Conservation (phyloP, 257 asterid genomes). For the Fraxinus excelsior region DNA sequence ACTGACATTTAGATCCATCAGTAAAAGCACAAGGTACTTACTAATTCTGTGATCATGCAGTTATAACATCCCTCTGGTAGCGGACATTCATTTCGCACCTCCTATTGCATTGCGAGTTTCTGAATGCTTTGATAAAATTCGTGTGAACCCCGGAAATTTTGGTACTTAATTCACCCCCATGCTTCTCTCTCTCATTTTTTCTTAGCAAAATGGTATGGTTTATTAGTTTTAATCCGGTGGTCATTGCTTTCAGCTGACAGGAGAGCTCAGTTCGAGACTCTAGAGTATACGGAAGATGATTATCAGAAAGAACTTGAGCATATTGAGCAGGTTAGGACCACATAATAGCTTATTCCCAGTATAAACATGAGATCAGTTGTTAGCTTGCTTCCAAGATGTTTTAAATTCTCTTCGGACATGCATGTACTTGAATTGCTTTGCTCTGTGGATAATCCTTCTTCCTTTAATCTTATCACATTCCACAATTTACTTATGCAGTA, state of each 20-base stretch:
- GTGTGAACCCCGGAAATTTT: conserved; percentile 97
- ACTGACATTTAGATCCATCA: conserved; percentile 18
- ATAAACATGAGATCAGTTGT: neutral
- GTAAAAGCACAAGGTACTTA: conserved; percentile 25
- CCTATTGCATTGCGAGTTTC: conserved; percentile 92
- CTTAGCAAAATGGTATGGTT: neutral
- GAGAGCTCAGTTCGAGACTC: conserved; percentile 92
- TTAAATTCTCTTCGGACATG: neutral
- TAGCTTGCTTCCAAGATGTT: neutral
- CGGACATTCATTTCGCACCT: conserved; percentile 99
- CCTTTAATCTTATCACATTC: neutral
- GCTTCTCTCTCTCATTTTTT: conserved; percentile 4
- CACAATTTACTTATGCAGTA: neutral
- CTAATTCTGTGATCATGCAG: conserved; percentile 39
- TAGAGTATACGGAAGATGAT: conserved; percentile 95
- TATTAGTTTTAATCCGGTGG: conserved; percentile 18
- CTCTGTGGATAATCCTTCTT: neutral
- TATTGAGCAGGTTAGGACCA: conserved; percentile 73
- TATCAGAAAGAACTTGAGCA: conserved; percentile 98
- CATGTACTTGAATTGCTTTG: neutral
- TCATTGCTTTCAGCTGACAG: conserved; percentile 81
- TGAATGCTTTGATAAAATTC: conserved; percentile 97
- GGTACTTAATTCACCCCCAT: conserved; percentile 50
- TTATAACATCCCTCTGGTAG: conserved; percentile 91
- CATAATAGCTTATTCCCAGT: conserved; percentile 12